Conservation (phyloP, 345 rosid genomes). For the Gossypium arboreum region DNA sequence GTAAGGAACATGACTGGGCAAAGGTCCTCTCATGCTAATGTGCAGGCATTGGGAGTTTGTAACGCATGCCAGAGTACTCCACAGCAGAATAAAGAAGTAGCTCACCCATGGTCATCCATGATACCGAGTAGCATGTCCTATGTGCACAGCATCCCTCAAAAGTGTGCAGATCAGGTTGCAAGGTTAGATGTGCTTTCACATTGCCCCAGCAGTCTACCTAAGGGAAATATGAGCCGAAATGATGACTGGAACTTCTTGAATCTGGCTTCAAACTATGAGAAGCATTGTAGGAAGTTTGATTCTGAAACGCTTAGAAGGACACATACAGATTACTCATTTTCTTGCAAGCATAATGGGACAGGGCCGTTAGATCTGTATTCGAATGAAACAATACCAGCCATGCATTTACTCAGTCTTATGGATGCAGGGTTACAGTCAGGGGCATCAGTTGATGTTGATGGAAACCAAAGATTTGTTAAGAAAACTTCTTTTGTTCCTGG, state of each 20-base stretch:
- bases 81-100: slow-evolving; percentile 43
- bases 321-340: slow-evolving; percentile 37
- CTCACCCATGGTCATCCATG: slow-evolving; percentile 45
- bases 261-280: slow-evolving; percentile 37
- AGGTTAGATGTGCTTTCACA: slow-evolving; percentile 30
- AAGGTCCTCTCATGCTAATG: slow-evolving; percentile 32
- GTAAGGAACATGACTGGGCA: slow-evolving; percentile 40
- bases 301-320: slow-evolving; percentile 31
- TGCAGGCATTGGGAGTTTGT: slow-evolving; percentile 34
- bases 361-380: slow-evolving; percentile 52
- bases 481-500: slow-evolving; percentile 43
- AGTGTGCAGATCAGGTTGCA: slow-evolving; percentile 30
- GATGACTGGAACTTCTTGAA: slow-evolving; percentile 31
- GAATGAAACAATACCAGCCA: slow-evolving; percentile 77
- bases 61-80: slow-evolving; percentile 45
- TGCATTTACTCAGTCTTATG: slow-evolving; percentile 94
- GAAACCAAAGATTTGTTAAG: slow-evolving; percentile 39
- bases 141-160: slow-evolving; percentile 33
- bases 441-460: slow-evolving; percentile 41
- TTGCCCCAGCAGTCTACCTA: slow-evolving; percentile 27
- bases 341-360: slow-evolving; percentile 47
- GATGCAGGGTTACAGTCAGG: slow-evolving; percentile 60
- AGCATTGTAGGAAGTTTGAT: slow-evolving; percentile 42
- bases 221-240: slow-evolving; percentile 30
- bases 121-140: slow-evolving; percentile 44